Evolutionary conservation across 768 basidiomycete species (phyloP), one percentile per base, ranked within the genome.

Genomic region (Mycena albidolilacea): DNA sequence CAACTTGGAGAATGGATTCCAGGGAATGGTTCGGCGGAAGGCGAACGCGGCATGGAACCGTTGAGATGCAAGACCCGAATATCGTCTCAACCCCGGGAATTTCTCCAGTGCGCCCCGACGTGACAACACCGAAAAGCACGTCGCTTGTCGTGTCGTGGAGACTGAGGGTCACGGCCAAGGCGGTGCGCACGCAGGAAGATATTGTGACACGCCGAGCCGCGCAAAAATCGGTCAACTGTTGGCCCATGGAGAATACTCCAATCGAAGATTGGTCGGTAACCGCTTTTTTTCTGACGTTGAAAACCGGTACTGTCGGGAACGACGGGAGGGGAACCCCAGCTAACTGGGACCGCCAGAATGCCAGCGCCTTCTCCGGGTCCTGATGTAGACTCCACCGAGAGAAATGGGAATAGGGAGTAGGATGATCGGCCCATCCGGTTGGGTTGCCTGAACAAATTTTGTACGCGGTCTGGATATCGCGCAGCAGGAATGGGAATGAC

Each of bases 101-200:
- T 19, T 67, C 55, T 43, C 65, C 65, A 10, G 55, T 67, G 15
- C 65, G 65, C 46, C 65, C 65, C 7, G 65, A 67, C 19, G 65
- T 58, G 11, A 67, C 65, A 9, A 67, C 55, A n/a, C 65, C 65
- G 17, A 67, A 58, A 9, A 67, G 41, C 17, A 67, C 65, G 2
- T 67, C 65, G 11, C 52, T 58, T 10, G 39, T 46, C 10, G 38
- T 44, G 23, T 57, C 54, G 43, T 67, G 65, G 9, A 67, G 54
- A 7, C 41, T 55, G 17, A 67, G 65, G 6, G 65, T 67, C 17
- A 67, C 12, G 43, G 65, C 65, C 41, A 67, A 12, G 5, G 65
- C 65, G 3, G 65, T 37, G 1, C 65, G 65, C 30, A 67, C 65
- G 9, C 38, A 43, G 30, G 65, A 67, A 2, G 65, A 67, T 19